phyloP scores from a whole-genome alignment of 805 yeast species.

The Wickerhamomyces subpelliculosus region DNA sequence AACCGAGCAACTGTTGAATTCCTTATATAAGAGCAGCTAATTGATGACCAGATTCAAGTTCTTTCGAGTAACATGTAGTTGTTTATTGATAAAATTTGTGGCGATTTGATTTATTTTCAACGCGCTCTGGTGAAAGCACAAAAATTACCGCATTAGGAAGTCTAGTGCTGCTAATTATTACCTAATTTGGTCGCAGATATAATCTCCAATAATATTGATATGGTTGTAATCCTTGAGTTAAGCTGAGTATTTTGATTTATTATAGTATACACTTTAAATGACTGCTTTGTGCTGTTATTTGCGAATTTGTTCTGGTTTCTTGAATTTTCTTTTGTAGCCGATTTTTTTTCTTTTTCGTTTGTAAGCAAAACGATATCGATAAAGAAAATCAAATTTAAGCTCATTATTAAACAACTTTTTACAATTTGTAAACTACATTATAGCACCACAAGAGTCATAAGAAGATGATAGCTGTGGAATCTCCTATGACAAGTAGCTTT shows the following conservation, averaged over 20 bases:
- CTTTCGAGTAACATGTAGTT: background rate
- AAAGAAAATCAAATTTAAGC: too few relatives aligned
- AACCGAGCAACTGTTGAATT: too few relatives aligned
- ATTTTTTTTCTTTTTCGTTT: background rate
- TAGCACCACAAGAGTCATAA: background rate
- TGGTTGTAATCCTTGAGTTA: background rate
- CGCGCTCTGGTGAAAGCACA: too few relatives aligned
- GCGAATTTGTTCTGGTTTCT: background rate
- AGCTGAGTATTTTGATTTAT: background rate
- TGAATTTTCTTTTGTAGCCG: background rate
- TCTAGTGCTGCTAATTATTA: constrained; percentile 6
- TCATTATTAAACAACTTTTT: too few relatives aligned
- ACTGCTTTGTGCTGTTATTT: background rate
- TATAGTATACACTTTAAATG: background rate
- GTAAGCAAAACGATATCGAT: background rate
- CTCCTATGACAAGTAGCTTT: constrained; percentile 6
- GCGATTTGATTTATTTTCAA: too few relatives aligned
- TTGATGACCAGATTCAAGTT: background rate
- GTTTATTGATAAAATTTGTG: too few relatives aligned
- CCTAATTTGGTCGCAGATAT: constrained; percentile 7
- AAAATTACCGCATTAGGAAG: constrained; percentile 12
- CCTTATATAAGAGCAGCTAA: too few relatives aligned
- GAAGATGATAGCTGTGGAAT: constrained; percentile 10
- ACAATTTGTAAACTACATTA: background rate
- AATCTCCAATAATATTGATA: background rate